These are phyloP conservation scores for Tolypocladium tropicale DNA, from an alignment of 2,329 filamentous ascomycete genomes.

Conservation along the genomic window DNA sequence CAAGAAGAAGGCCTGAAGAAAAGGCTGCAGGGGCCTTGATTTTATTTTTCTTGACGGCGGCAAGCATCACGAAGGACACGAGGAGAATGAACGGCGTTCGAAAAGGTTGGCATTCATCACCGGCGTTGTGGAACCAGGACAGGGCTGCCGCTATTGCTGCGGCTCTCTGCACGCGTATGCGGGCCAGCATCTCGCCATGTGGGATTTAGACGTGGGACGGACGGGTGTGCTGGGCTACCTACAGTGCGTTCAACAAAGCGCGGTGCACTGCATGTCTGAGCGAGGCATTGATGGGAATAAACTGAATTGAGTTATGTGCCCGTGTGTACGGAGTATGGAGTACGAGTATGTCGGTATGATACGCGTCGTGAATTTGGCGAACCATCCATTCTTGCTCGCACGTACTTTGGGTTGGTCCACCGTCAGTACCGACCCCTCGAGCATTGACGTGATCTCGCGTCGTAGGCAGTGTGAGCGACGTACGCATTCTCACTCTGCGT, in stretches of 20 bases:
- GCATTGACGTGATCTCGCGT: background rate
- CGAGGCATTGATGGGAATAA: background rate
- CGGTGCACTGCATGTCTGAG: background rate
- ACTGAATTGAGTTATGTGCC: background rate
- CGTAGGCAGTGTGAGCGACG: background rate
- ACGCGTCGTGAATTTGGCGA: background rate
- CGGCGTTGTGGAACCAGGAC: slow-evolving; percentile 12
- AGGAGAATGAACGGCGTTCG: slow-evolving; percentile 13
- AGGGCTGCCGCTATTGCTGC: background rate
- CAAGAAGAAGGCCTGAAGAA: slow-evolving; percentile 33
- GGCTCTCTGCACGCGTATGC: background rate
- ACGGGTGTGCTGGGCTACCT: background rate
- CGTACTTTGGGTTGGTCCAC: background rate
- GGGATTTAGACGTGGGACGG: background rate
- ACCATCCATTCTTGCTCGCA: background rate
- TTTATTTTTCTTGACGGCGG: background rate
- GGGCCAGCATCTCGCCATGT: background rate
- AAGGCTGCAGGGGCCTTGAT: slow-evolving; percentile 1
- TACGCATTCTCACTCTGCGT: background rate
- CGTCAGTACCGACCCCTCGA: background rate
- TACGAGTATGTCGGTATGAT: background rate
- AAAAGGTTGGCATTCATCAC: slow-evolving; percentile 11
- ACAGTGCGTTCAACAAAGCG: background rate
- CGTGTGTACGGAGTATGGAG: background rate
- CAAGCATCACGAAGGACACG: slow-evolving; percentile 13